Conservation (phyloP, 257 asterid species). For the Vinca minor region DNA sequence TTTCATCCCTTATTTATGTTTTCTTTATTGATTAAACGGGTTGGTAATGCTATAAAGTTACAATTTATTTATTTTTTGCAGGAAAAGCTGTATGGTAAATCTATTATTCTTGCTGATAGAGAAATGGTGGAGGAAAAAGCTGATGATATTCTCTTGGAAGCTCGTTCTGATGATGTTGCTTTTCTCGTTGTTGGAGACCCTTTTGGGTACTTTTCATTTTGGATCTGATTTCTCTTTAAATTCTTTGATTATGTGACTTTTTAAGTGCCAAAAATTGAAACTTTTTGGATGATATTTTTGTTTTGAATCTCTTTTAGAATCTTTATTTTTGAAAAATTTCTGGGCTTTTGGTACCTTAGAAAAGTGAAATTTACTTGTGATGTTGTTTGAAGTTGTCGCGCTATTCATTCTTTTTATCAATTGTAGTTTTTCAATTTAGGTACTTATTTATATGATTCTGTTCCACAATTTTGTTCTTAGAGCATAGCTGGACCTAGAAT, state of each 20-base stretch:
- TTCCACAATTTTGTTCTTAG: too few species aligned
- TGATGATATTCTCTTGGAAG: slow-evolving; percentile 65
- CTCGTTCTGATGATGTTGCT: slow-evolving; percentile 63
- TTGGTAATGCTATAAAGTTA: slow-evolving; percentile 14
- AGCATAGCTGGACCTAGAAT: too few species aligned
- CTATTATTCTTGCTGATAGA: slow-evolving; percentile 64
- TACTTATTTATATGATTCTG: background rate
- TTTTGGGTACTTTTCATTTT: slow-evolving; percentile 45
- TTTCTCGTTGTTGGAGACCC: slow-evolving; percentile 96
- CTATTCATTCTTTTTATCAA: background rate
- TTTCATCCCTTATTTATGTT: too few species aligned
- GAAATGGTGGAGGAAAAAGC: slow-evolving; percentile 89
- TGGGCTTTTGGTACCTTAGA: background rate
- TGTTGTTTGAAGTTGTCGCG: background rate
- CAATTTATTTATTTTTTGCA: slow-evolving; percentile 31
- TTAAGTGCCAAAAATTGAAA: background rate
- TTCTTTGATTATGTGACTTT: background rate
- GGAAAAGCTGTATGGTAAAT: slow-evolving; percentile 71
- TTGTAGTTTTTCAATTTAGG: background rate
- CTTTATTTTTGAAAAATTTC: background rate
- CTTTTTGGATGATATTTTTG: background rate
- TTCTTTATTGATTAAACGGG: background rate
- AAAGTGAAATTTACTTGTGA: background rate
- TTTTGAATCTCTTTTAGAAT: background rate
- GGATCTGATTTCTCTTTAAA: slow-evolving; percentile 2